Conservation (phyloP, 2,329 filamentous ascomycete species). For the Fusarium sp. region DNA sequence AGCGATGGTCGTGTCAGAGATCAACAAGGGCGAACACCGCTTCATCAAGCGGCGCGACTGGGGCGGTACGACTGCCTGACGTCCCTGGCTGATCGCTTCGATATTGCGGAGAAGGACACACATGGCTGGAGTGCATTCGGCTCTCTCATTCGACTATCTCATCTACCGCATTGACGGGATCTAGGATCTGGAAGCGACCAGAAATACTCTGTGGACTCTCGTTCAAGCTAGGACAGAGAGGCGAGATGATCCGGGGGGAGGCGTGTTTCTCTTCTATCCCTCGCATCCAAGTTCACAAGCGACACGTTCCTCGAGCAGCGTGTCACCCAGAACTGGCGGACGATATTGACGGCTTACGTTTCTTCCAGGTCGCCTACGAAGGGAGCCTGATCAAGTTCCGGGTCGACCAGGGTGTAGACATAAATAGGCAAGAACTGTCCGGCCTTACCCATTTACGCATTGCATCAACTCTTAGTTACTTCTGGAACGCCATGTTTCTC, state of each 20-base stretch:
- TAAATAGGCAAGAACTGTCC: background rate
- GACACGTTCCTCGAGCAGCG: background rate
- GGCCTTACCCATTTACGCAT: background rate
- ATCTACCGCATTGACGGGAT: background rate
- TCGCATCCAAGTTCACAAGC: background rate
- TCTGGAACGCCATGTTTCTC: background rate
- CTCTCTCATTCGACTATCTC: conserved; percentile 2
- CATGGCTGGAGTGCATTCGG: background rate
- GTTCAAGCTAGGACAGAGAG: background rate
- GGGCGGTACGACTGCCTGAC: background rate
- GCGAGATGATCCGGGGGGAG: background rate
- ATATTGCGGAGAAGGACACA: background rate
- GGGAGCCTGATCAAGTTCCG: background rate
- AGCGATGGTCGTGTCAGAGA: background rate
- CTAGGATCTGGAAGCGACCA: background rate
- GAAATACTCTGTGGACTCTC: background rate
- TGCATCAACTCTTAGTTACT: background rate
- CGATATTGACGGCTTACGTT: background rate
- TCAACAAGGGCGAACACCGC: background rate
- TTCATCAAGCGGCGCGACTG: background rate
- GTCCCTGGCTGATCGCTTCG: background rate
- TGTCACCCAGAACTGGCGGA: background rate
- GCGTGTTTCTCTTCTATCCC: background rate
- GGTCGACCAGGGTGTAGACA: background rate
- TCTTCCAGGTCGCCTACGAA: background rate